Evolutionary conservation across 306 rosid genomes (phyloP), one percentile per base, ranked within the genome.

Genomic region (Cicer cuneatum): DNA sequence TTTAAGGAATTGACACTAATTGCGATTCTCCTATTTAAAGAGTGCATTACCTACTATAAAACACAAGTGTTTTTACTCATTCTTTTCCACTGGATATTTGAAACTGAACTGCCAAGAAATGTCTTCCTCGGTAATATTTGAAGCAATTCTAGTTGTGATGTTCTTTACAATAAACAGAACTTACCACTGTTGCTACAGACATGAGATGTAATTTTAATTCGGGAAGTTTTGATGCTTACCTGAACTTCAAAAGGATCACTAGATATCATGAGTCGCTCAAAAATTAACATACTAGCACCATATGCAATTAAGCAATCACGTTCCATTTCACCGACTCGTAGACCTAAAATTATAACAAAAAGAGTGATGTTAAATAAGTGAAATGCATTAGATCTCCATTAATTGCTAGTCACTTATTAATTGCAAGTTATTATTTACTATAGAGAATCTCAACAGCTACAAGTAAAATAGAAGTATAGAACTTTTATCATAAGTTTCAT

Each of bases 321-420:
- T 82, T 94, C 98, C 98, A 91, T 94, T 87, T 94, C 98, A 77
- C 98, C 97, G 10, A 91, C 95, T 5, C 98, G 96, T 14, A 94
- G 86, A 64, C 97, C 98, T 93, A 78, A 56, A 81, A 71, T 79
- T 19, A 72, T 15, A 42, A 59, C 62, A 41, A 40, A 63, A 18
- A 38, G 49, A 70, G 56, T 11, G 6, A 72, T 2, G 77, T 60
- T 41, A 69, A 58, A 29, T 29, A 29, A 29, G 35, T 29, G 35
- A 29, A 29, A 29, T 29, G 35, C 35, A 29, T 29, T 29, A 29
- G 35, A 29, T 29, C 35, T 29, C 4, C 35, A 29, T 29, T 29
- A 29, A 29, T 4, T 29, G 21, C 21, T 19, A 19, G 13, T 61
- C 45, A 61, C 66, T 37, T n/a, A 37, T 11, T 61, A 61, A 61